These are phyloP conservation scores for Jamesozyma hellenica DNA, from an alignment of 805 yeast species.

Conservation along the genomic window DNA sequence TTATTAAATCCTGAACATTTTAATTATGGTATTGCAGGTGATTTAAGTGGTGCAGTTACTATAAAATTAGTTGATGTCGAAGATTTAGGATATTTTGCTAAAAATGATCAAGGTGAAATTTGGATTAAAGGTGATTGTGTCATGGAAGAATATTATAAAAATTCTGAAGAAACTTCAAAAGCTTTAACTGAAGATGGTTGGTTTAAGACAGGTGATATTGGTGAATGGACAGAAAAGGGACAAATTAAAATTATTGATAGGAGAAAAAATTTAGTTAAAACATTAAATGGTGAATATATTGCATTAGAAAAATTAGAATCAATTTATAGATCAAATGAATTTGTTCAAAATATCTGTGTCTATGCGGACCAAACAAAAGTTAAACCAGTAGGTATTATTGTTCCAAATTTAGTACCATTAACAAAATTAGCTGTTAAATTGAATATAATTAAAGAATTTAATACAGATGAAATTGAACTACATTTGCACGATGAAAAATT, in stretches of 20 bases:
- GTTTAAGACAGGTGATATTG: constrained; percentile 96
- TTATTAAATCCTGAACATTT: constrained; percentile 55
- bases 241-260: constrained; percentile 81
- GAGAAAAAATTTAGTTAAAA: constrained; percentile 90
- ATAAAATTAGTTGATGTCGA: constrained; percentile 83
- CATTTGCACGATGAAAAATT: constrained; percentile 50
- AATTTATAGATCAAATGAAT: constrained; percentile 71
- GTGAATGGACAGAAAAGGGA: constrained; percentile 80
- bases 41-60: constrained; percentile 71
- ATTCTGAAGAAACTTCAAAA: constrained; percentile 66
- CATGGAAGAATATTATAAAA: constrained; percentile 68
- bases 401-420: constrained; percentile 65
- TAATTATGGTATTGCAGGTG: constrained; percentile 73
- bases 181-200: constrained; percentile 80
- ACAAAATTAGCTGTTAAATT: constrained; percentile 49
- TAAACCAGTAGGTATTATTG: constrained; percentile 84
- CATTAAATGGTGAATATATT: constrained; percentile 93
- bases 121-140: constrained; percentile 69
- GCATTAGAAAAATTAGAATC: constrained; percentile 93
- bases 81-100: constrained; percentile 85
- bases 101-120: constrained; percentile 88
- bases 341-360: constrained; percentile 76
- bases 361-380: constrained; percentile 84
- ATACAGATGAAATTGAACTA: constrained; percentile 37
- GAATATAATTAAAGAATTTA: constrained; percentile 32